Evolutionary conservation across 495 filamentous ascomycete species (phyloP).

Genomic region (Podospora pseudocomata): DNA sequence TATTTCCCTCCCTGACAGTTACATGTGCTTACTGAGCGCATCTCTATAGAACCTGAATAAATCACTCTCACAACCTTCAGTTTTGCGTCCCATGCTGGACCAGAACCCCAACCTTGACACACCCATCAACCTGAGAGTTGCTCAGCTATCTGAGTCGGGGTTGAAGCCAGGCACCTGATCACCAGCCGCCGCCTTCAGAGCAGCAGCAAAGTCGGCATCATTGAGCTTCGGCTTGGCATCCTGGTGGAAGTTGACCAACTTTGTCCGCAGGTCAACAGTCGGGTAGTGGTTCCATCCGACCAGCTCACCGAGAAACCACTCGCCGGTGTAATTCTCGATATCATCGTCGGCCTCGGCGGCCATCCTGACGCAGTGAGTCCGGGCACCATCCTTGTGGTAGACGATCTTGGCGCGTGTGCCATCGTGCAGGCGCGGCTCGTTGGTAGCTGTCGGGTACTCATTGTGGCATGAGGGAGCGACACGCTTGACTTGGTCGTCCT

Average conservation of each 20-base stretch:
- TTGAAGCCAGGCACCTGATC: background rate
- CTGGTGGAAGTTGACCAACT: background rate
- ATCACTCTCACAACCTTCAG: too few species aligned
- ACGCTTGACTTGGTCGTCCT: constrained; percentile 26
- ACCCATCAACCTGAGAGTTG: too few species aligned
- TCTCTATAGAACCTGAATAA: too few species aligned
- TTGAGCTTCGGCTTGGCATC: background rate
- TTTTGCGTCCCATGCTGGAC: too few species aligned
- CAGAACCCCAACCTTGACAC: too few species aligned
- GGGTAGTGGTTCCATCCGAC: constrained; percentile 32
- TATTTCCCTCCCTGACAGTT: too few species aligned
- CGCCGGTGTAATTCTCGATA: constrained; percentile 30
- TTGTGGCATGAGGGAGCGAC: constrained; percentile 33
- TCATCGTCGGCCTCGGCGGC: constrained; percentile 30
- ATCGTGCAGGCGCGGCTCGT: constrained; percentile 11
- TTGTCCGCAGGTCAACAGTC: background rate
- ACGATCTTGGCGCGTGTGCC: constrained; percentile 29
- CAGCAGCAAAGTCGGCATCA: background rate
- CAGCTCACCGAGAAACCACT: constrained; percentile 31
- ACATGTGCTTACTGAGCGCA: too few species aligned
- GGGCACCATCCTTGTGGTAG: constrained; percentile 27
- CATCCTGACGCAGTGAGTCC: constrained; percentile 33
- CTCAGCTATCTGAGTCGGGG: background rate
- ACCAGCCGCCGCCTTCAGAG: background rate
- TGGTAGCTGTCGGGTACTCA: constrained; percentile 19